Conservation (phyloP, 192 early-diverging fungal genomes). For the Dissophora ornata region DNA sequence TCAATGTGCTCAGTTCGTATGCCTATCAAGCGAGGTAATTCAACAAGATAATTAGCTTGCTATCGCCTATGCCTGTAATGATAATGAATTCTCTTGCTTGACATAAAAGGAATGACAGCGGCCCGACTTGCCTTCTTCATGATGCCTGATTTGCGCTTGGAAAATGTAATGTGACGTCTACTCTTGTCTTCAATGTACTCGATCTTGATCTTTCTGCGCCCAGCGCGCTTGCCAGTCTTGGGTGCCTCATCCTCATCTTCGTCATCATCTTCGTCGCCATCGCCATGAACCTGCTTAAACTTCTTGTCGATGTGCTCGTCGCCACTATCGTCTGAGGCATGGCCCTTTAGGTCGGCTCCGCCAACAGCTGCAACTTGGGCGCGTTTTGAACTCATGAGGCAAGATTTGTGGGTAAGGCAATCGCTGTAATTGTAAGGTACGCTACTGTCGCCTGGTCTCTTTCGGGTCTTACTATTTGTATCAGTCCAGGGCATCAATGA, state of each 20-base stretch:
- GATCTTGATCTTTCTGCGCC: conserved; percentile 96
- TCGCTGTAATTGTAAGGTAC: background rate
- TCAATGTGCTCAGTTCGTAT: conserved; percentile 92
- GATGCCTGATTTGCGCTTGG: conserved; percentile 96
- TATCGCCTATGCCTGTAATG: no score
- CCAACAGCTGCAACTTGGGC: background rate
- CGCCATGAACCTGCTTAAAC: conserved; percentile 57
- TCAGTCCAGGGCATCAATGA: no score
- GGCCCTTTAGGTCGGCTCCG: background rate
- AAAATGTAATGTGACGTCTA: conserved; percentile 94
- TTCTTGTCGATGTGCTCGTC: conserved; percentile 43
- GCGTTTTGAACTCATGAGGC: conserved; percentile 14
- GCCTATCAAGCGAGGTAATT: no score
- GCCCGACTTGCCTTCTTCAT: conserved; percentile 88
- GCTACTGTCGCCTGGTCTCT: no score
- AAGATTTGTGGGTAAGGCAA: no score
- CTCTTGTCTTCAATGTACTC: conserved; percentile 96
- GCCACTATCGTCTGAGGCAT: conserved; percentile 1
- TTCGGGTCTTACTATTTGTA: no score
- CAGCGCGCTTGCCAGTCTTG: conserved; percentile 75
- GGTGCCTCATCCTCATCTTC: conserved; percentile 62
- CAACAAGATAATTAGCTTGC: no score
- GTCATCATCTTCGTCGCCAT: conserved; percentile 70
- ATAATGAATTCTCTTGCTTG: no score
- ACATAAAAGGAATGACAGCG: background rate